These are phyloP conservation scores for Cyclanthera cordifolia DNA, from an alignment of 306 rosid species.

Conservation along the genomic window DNA sequence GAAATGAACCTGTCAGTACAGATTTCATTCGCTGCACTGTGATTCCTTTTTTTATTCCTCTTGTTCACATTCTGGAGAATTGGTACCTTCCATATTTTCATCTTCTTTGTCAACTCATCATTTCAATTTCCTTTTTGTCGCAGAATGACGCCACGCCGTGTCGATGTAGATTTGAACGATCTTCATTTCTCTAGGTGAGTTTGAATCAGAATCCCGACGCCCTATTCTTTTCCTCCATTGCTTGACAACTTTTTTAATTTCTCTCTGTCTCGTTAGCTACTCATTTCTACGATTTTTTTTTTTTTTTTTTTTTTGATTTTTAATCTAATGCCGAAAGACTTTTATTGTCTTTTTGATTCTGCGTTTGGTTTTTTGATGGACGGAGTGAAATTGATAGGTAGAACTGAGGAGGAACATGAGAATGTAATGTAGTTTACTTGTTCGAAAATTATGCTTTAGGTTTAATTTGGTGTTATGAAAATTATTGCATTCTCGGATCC, in stretches of 20 bases:
- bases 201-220: not conserved
- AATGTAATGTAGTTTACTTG: not conserved
- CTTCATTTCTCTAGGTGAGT: not conserved
- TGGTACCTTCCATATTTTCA: not conserved
- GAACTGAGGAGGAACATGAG: not conserved
- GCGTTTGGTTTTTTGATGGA: not conserved
- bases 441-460: not conserved
- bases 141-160: not conserved
- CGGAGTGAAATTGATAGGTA: not conserved
- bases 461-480: not conserved
- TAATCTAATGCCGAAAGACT: not conserved
- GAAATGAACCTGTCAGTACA: not conserved
- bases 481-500: not conserved
- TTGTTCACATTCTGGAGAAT: not conserved
- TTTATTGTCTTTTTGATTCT: not conserved
- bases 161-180: not conserved
- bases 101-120: not conserved
- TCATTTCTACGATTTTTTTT: not conserved
- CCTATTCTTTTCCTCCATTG: not conserved
- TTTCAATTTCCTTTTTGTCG: not conserved
- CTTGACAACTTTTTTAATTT: not conserved
- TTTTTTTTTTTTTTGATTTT: not conserved
- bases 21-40: conserved; percentile 8
- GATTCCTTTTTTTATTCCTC: not conserved
- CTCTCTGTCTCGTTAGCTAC: not conserved